Conservation (phyloP, 2,329 filamentous ascomycete genomes). For the Arthrobotrys entomopaga region DNA sequence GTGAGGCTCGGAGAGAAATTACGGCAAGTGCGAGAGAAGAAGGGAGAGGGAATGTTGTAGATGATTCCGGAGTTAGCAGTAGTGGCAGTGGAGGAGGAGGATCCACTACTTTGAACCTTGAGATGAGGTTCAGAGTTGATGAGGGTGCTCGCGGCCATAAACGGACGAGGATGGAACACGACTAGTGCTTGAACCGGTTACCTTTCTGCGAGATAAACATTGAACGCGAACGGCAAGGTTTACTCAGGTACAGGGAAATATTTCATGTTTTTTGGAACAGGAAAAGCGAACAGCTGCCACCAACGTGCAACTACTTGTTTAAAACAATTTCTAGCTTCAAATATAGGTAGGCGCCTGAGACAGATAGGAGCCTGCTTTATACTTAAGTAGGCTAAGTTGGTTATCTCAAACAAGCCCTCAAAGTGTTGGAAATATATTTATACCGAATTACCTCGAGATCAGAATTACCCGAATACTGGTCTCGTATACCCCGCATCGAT, state of each 20-base stretch:
- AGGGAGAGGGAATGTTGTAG: slow-evolving; percentile 55
- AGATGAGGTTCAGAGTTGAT: slow-evolving; percentile 9
- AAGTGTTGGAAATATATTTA: too few species aligned
- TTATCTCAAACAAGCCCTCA: too few species aligned
- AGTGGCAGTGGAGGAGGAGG: neutral
- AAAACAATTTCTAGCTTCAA: too few species aligned
- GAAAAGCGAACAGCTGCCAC: too few species aligned
- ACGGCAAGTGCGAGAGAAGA: slow-evolving; percentile 66
- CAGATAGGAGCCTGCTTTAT: too few species aligned
- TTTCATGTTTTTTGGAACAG: neutral
- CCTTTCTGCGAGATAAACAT: neutral
- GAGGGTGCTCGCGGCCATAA: slow-evolving; percentile 2
- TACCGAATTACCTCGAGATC: too few species aligned
- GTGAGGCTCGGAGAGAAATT: slow-evolving; percentile 62
- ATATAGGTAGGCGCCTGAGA: too few species aligned
- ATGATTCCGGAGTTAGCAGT: slow-evolving; percentile 14
- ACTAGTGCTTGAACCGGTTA: too few species aligned
- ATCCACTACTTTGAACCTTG: slow-evolving; percentile 12
- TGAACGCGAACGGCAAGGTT: neutral
- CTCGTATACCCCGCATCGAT: too few species aligned
- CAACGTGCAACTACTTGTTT: too few species aligned
- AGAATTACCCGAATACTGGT: too few species aligned
- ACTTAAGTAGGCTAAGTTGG: too few species aligned
- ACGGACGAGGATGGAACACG: neutral
- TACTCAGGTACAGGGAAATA: neutral